phyloP scores from a whole-genome alignment of 2,329 filamentous ascomycete species.

The Biscogniauxia sp. region DNA sequence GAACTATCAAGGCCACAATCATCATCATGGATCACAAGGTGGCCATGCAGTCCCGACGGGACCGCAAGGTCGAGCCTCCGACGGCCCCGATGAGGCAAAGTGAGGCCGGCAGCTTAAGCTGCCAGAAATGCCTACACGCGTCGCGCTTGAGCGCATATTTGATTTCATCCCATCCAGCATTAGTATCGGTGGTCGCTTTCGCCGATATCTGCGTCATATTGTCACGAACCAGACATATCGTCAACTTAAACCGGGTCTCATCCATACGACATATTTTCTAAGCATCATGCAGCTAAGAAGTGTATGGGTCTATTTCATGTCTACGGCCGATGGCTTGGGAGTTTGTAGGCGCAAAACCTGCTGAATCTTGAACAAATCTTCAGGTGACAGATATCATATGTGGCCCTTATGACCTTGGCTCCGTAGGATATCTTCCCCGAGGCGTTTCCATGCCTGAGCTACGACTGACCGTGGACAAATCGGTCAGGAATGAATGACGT shows the following conservation, averaged over 20 bases:
- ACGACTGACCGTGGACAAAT: conserved; percentile 19
- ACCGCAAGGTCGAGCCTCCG: conserved; percentile 35
- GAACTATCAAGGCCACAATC: conserved; percentile 45
- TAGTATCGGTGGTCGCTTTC: conserved; percentile 18
- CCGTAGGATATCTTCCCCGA: conserved; percentile 30
- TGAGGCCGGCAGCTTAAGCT: conserved; percentile 28
- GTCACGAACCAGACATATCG: conserved; percentile 8
- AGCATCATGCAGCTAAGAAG: conserved; percentile 8
- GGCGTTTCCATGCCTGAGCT: conserved; percentile 22
- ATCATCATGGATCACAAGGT: conserved; percentile 39
- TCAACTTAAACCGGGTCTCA: conserved; percentile 8
- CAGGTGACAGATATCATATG: conserved; percentile 27
- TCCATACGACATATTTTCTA: conserved; percentile 5
- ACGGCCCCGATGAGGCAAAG: conserved; percentile 46
- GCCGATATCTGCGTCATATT: conserved; percentile 18
- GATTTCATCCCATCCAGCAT: conserved; percentile 28
- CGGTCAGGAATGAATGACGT: conserved; percentile 19
- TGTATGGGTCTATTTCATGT: conserved; percentile 15
- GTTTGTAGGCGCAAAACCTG: conserved; percentile 19
- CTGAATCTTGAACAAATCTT: conserved; percentile 27
- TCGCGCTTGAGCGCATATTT: conserved; percentile 28
- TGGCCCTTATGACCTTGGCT: conserved; percentile 25
- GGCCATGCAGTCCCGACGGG: conserved; percentile 35
- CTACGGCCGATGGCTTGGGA: conserved; percentile 16
- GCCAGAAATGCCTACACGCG: conserved; percentile 27